phyloP scores from a whole-genome alignment of 306 rosid genomes.

The Prunus mongolica region DNA sequence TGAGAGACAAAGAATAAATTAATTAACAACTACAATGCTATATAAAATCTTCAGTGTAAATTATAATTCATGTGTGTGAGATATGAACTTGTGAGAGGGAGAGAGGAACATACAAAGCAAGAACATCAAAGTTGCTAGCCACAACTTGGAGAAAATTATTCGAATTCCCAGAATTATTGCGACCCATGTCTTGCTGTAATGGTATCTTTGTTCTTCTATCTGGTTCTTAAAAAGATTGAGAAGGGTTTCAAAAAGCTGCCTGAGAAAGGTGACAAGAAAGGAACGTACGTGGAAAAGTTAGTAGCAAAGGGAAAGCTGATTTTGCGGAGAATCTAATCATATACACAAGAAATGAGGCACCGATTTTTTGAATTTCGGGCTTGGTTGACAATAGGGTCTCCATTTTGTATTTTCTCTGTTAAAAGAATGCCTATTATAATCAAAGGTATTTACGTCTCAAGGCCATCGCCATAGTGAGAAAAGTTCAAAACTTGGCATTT shows the following conservation, averaged over 20 bases:
- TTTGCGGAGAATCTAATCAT: conserved; percentile 35
- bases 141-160: conserved; percentile 69
- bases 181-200: conserved; percentile 43
- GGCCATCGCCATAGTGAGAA: too few relatives aligned
- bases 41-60: background rate
- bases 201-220: background rate
- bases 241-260: background rate
- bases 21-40: background rate
- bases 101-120: conserved; percentile 60
- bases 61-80: background rate
- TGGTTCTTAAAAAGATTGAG: background rate
- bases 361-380: conserved; percentile 30
- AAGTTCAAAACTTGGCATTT: too few relatives aligned
- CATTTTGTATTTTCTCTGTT: too few relatives aligned
- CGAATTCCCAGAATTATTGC: conserved; percentile 35
- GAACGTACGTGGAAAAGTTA: conserved; percentile 20
- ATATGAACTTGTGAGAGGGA: background rate
- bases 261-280: background rate
- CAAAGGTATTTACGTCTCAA: too few relatives aligned
- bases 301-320: conserved; percentile 19
- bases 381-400: background rate
- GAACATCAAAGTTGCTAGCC: conserved; percentile 80
- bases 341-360: conserved; percentile 69
- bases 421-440: too few relatives aligned
- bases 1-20: background rate